Base-by-base conservation (phyloP, 2,329 filamentous ascomycete species). In the Diaporthe longicolla region DNA sequence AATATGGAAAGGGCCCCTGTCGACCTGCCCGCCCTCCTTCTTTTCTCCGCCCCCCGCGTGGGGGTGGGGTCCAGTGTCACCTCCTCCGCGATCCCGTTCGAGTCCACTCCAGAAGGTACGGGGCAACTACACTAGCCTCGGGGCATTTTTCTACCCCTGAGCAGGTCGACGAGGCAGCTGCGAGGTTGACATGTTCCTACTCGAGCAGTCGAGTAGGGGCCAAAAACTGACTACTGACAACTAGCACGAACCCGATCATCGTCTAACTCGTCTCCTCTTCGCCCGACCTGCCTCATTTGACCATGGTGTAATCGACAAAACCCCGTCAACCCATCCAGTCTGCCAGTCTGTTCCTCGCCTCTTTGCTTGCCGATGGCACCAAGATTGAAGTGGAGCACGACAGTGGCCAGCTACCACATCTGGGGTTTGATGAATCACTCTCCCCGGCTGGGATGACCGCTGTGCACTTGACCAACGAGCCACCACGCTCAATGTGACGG, bases 71-170 rank as follows among this genome's bases (percentile, higher is more conserved):
- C 15, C 63, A 52, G 45, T 35, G 45, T 54, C 48, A 37, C 48
- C 48, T 68, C 63, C 63, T 68, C 63, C 63, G 63, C 63, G 37
- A 40, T 54, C 63, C 35, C 48, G 35, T 68, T 68, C 63, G 63
- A 54, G 63, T 52, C 63, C 32, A 52, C 29, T 35, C 37, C 58
- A 29, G 58, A 63, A 24, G 61, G 43, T 65, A 48, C 29, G 29
- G 43, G 26, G 29, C 4, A 48, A 48, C 45, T 48, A 48, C 19
- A 48, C 61, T 65, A 35, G 24, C 4, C 24, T 32, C 11, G 61
- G 63, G 45, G 45, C 45, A 13, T 32, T 61, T 17, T 7, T 10
- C 29, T 66, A 52, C 29, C 45, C 45, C 29, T 35, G 29, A 17
- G 58, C 37, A 26, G 8, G 35, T 26, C n/a, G 13, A 48, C 9